Conservation (phyloP, 2,329 filamentous ascomycete species). For the Colletotrichum spinosum region DNA sequence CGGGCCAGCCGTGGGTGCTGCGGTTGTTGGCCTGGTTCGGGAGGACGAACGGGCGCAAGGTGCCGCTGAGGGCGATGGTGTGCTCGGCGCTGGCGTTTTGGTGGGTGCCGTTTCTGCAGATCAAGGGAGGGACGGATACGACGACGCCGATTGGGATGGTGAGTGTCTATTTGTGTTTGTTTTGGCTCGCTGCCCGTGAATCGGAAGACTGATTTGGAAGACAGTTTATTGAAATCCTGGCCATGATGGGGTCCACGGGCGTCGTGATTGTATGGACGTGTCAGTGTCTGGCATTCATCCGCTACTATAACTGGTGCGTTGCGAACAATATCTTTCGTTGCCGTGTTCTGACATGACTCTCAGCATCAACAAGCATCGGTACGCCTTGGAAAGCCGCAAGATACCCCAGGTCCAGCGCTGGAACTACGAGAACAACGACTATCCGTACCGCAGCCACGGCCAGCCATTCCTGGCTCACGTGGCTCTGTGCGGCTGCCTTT, state of each 20-base stretch:
- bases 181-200: too few species aligned
- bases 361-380: conserved; percentile 42
- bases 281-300: conserved; percentile 54
- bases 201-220: too few species aligned
- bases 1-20: conserved; percentile 19
- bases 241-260: conserved; percentile 50
- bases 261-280: conserved; percentile 54
- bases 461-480: conserved; percentile 52
- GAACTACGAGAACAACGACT: conserved; percentile 43
- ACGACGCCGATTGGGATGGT: conserved; percentile 9
- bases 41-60: conserved; percentile 43
- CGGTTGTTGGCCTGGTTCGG: conserved; percentile 46
- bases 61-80: conserved; percentile 52
- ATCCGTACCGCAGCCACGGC: conserved; percentile 52
- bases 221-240: conserved; percentile 53
- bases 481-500: conserved; percentile 40
- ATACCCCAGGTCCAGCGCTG: conserved; percentile 44
- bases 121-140: conserved; percentile 33
- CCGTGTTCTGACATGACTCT: conserved; percentile 10
- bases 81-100: conserved; percentile 51
- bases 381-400: conserved; percentile 39
- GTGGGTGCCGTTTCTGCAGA: conserved; percentile 55
- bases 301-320: conserved; percentile 49
- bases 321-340: too few species aligned
- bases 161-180: background rate